Evolutionary conservation across 2,329 filamentous ascomycete genomes (phyloP), one percentile per base, ranked within the genome.

Genomic region (Pseudomassariella vexata): DNA sequence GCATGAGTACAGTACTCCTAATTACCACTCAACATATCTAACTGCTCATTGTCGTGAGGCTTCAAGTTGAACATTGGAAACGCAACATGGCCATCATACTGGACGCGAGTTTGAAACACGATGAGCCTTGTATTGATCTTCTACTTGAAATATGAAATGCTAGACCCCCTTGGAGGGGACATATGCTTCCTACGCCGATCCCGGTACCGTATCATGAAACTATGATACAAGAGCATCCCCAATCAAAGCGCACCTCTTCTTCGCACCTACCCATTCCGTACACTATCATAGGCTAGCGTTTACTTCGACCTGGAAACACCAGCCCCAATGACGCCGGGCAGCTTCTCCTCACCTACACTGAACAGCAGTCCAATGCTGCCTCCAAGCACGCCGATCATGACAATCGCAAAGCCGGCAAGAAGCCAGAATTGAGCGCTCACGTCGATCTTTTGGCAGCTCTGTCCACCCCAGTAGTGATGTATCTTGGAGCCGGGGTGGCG

Each of bases 261-360:
- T 12, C 23, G n/a, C 5, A 15, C n/a, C 18, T 21, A 24, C 25
- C 12, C 20, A 28, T 32, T 32, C 34, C 19, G 30, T 36, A 36
- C 34, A 36, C 27, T 36, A 36, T 36, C 29, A 36, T 36, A 36
- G 29, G 32, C 34, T 28, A 36, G 29, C 24, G 12, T 18, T 51
- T 65, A 76, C 59, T 81, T 87, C 20, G 79, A 70, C 34, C 52
- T 76, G 43, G 82, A 85, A 22, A 98, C 90, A 42, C 92, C 92
- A 28, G 92, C 92, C n/a, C 88, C 87, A 57, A 98, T 89, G 7
- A 98, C 90, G 47, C 88, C 88, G 0, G 92, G 92, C 42, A 96
- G 68, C 61, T 88, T 83, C 65, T 94, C 80, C 56, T 84, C 76
- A 20, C 90, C 92, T 50, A 96, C 85, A 41, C 68, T 80, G 59